Evolutionary conservation across 768 basidiomycete species (phyloP).

Genomic region (Leccinum sublutescens): DNA sequence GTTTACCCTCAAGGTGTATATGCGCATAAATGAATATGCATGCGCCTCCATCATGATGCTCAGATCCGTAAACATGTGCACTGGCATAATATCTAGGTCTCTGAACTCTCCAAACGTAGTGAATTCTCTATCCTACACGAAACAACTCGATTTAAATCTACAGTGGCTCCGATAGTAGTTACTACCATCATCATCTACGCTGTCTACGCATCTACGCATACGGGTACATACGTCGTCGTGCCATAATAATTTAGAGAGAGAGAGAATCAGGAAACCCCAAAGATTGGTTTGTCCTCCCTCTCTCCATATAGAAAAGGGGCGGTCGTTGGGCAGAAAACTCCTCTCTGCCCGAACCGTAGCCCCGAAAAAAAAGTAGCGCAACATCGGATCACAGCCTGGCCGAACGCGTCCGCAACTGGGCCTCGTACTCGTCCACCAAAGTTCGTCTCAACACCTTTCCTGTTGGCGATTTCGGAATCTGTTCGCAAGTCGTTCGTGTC

Average conservation of each 20-base stretch:
- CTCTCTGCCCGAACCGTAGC: neutral
- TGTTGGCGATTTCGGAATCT: slow-evolving; percentile 72
- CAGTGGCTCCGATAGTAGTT: neutral
- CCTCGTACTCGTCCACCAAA: slow-evolving; percentile 59
- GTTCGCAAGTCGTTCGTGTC: neutral
- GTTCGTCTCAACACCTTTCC: slow-evolving; percentile 68
- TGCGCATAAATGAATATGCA: too few relatives aligned
- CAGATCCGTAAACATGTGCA: too few relatives aligned
- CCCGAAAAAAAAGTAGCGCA: neutral
- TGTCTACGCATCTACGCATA: neutral
- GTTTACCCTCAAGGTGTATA: too few relatives aligned
- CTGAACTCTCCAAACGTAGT: neutral
- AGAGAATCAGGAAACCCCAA: neutral
- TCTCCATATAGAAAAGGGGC: neutral
- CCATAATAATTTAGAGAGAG: neutral
- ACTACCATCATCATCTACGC: neutral
- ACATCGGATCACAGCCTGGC: slow-evolving; percentile 25
- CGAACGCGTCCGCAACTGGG: slow-evolving; percentile 11
- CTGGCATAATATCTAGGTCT: neutral
- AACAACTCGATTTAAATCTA: neutral
- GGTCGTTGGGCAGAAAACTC: neutral
- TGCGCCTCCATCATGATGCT: too few relatives aligned
- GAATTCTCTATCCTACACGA: neutral
- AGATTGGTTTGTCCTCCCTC: neutral
- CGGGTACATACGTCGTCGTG: neutral